Evolutionary conservation across 768 basidiomycete genomes (phyloP).

Genomic region (Auricularia sp.): DNA sequence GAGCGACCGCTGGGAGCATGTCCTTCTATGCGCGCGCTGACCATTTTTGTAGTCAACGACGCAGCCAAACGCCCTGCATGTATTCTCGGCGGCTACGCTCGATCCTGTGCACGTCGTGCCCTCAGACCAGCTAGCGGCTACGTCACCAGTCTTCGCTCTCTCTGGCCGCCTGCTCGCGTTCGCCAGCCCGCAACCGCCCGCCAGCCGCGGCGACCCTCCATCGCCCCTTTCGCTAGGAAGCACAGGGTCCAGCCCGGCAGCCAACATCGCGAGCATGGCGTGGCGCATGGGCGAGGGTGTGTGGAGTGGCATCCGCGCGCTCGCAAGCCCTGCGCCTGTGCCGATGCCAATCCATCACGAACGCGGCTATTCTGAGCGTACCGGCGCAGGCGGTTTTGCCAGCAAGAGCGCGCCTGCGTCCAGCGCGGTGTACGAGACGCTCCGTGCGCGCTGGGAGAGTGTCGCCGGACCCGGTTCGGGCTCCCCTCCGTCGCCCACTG

Average conservation of each 20-base stretch:
- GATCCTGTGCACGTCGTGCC: conserved; percentile 41
- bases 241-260: conserved; percentile 5
- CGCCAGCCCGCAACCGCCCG: conserved; percentile 25
- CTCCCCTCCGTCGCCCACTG: conserved; percentile 15
- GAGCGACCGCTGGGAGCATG: too few species aligned
- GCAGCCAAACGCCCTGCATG: conserved; percentile 42
- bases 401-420: conserved; percentile 49
- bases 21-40: background rate
- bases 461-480: conserved; percentile 13
- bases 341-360: background rate
- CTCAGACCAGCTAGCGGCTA: conserved; percentile 23
- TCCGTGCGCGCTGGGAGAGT: conserved; percentile 6
- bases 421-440: conserved; percentile 16
- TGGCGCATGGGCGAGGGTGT: conserved; percentile 2
- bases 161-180: conserved; percentile 58
- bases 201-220: conserved; percentile 8
- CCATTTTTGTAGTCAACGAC: conserved; percentile 41
- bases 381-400: conserved; percentile 21
- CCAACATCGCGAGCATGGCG: conserved; percentile 12
- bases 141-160: conserved; percentile 45
- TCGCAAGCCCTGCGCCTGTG: conserved; percentile 13
- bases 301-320: conserved; percentile 8
- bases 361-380: conserved; percentile 6
- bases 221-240: conserved; percentile 8
- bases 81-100: conserved; percentile 47